Conservation (phyloP, 1,284 basidiomycete species). For the Austroboletus novae-zelandiae region DNA sequence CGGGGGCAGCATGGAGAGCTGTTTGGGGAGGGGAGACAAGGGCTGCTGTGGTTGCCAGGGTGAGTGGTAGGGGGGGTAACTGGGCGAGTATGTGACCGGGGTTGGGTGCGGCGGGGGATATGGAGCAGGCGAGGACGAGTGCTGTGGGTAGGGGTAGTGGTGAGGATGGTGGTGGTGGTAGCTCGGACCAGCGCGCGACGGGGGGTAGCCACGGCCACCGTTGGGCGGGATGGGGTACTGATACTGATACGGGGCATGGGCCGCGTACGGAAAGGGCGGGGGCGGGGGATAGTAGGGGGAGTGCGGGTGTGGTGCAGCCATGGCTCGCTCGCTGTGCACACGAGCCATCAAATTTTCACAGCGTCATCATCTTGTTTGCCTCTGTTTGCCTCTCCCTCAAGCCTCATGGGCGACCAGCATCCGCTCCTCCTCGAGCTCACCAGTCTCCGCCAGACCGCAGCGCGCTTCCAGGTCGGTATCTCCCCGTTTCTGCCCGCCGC, state of each 20-base stretch:
- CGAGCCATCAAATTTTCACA: constrained; percentile 14
- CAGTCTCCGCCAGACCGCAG: constrained; percentile 60
- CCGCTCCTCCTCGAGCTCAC: constrained; percentile 64
- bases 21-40: constrained; percentile 32
- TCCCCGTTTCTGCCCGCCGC: constrained; percentile 1
- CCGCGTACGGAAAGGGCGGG: constrained; percentile 12
- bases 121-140: constrained; percentile 15
- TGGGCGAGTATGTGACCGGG: constrained; percentile 20
- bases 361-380: constrained; percentile 12
- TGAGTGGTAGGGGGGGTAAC: constrained; percentile 22
- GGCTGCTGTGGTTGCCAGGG: constrained; percentile 34
- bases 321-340: constrained; percentile 14
- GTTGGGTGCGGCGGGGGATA: constrained; percentile 19
- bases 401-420: constrained; percentile 46
- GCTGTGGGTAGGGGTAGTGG: constrained; percentile 19
- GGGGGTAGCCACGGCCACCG: constrained; percentile 26
- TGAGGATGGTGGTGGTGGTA: constrained; percentile 14
- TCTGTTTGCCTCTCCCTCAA: constrained; percentile 13
- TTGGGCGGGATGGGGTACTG: constrained; percentile 27
- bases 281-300: constrained; percentile 20
- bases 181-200: constrained; percentile 18
- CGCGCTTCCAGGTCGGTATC: constrained; percentile 58
- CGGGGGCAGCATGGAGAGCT: constrained; percentile 29
- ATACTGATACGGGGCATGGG: constrained; percentile 23
- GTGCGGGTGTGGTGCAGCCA: constrained; percentile 25